These are phyloP conservation scores for Chaetomiaceae sp. DNA, from an alignment of 2,329 filamentous ascomycete species.

Conservation along the genomic window DNA sequence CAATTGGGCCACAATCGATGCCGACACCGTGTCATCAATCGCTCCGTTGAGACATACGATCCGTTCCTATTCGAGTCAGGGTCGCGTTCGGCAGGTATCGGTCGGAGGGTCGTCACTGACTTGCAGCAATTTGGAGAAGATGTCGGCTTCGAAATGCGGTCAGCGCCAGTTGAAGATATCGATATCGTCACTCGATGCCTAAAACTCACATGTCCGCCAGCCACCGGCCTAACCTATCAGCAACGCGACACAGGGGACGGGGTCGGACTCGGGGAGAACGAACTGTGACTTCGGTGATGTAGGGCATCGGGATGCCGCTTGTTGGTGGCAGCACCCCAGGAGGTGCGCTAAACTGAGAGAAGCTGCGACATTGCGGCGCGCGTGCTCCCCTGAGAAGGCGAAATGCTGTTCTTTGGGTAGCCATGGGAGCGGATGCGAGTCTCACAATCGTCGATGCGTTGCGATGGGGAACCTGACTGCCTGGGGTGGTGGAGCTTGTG, in stretches of 20 bases:
- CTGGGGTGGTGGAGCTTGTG: neutral
- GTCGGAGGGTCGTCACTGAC: constrained; percentile 36
- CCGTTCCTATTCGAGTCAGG: constrained; percentile 58
- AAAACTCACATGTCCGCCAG: constrained; percentile 67
- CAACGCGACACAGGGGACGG: neutral
- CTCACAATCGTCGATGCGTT: neutral
- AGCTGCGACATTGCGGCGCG: constrained; percentile 35
- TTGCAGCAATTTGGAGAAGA: constrained; percentile 75
- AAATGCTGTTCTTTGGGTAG: constrained; percentile 32
- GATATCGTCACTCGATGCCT: neutral
- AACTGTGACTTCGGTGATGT: constrained; percentile 54
- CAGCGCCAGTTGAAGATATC: constrained; percentile 20
- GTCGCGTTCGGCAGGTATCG: neutral
- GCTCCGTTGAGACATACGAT: constrained; percentile 91
- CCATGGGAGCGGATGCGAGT: constrained; percentile 29
- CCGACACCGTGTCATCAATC: constrained; percentile 84
- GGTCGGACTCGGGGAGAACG: constrained; percentile 21
- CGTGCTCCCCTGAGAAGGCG: constrained; percentile 35
- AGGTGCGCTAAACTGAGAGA: constrained; percentile 39
- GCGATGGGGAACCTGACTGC: too few relatives aligned
- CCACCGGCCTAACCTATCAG: constrained; percentile 59
- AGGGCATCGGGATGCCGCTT: constrained; percentile 51
- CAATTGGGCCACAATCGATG: constrained; percentile 91
- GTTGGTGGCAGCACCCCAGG: constrained; percentile 26
- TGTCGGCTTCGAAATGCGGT: constrained; percentile 56